Conservation (phyloP, 2,329 filamentous ascomycete species). For the Zymoseptoria crescenta region DNA sequence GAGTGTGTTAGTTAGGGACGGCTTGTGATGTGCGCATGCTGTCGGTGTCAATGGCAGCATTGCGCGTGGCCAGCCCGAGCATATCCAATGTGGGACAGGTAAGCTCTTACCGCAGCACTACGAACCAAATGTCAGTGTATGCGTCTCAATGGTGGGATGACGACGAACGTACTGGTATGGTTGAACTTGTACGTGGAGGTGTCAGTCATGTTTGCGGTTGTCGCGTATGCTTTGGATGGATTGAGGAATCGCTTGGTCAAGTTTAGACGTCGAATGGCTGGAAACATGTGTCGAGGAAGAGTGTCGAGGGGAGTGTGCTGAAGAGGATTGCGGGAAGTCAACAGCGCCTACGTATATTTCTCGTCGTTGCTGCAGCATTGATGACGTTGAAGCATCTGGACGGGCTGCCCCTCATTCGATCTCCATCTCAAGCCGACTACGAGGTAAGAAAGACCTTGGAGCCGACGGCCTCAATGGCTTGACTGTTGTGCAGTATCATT, state of each 20-base stretch:
- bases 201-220: slow-evolving; percentile 49
- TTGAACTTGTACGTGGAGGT: slow-evolving; percentile 58
- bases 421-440: neutral
- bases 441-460: neutral
- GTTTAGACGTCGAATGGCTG: slow-evolving; percentile 3
- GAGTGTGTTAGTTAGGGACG: slow-evolving; percentile 51
- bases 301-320: no score
- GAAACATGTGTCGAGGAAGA: neutral
- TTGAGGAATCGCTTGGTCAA: slow-evolving; percentile 7
- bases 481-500: no score
- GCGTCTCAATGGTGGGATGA: neutral
- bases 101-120: neutral
- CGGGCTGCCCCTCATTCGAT: neutral
- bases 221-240: slow-evolving; percentile 8
- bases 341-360: neutral
- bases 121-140: neutral
- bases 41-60: neutral
- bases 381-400: neutral
- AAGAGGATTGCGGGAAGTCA: neutral
- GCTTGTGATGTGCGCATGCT: neutral
- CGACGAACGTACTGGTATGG: slow-evolving; percentile 38
- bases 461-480: neutral
- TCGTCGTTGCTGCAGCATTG: neutral
- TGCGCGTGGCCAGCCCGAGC: neutral
- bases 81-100: neutral